Conservation (phyloP, 768 basidiomycete species). For the Pleurotus sapidus region DNA sequence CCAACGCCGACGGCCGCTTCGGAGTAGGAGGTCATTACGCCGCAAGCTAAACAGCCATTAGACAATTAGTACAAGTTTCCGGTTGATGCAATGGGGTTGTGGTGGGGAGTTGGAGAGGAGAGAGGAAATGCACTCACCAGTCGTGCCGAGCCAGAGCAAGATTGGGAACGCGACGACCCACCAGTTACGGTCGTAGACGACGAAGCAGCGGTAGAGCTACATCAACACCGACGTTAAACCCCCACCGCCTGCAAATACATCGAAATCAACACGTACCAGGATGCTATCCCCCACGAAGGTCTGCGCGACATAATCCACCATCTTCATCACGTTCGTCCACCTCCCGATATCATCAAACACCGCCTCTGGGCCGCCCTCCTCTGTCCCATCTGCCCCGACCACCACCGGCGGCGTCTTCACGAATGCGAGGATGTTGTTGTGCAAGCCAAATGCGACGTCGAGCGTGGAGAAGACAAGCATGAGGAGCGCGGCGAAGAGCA, state of each 20-base stretch:
- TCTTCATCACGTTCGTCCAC: constrained; percentile 41
- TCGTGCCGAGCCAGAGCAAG: constrained; percentile 32
- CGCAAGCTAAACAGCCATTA: constrained; percentile 22
- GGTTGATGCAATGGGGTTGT: too few species aligned
- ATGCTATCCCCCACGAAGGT: constrained; percentile 42
- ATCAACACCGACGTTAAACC: not conserved
- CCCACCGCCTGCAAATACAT: too few species aligned
- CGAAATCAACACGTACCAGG: constrained; percentile 24
- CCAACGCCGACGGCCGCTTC: constrained; percentile 26
- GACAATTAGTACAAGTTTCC: too few species aligned
- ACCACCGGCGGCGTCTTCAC: constrained; percentile 11
- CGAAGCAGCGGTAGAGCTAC: constrained; percentile 36
- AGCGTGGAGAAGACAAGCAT: constrained; percentile 39
- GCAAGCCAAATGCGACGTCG: constrained; percentile 38
- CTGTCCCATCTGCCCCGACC: constrained; percentile 8
- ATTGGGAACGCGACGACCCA: constrained; percentile 25
- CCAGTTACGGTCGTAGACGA: constrained; percentile 30
- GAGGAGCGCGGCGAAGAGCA: constrained; percentile 32
- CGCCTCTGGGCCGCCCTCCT: constrained; percentile 27
- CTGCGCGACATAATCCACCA: constrained; percentile 36
- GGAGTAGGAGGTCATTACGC: constrained; percentile 26
- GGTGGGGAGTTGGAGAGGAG: not conserved
- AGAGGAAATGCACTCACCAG: constrained; percentile 19
- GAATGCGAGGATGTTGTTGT: constrained; percentile 39
- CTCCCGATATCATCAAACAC: constrained; percentile 30